A percentile compares a stretch with the other conserved stretches of the same genome.
phyloP scores from a whole-genome alignment of 2,329 filamentous ascomycete species.

The Hypoxylon sp. region DNA sequence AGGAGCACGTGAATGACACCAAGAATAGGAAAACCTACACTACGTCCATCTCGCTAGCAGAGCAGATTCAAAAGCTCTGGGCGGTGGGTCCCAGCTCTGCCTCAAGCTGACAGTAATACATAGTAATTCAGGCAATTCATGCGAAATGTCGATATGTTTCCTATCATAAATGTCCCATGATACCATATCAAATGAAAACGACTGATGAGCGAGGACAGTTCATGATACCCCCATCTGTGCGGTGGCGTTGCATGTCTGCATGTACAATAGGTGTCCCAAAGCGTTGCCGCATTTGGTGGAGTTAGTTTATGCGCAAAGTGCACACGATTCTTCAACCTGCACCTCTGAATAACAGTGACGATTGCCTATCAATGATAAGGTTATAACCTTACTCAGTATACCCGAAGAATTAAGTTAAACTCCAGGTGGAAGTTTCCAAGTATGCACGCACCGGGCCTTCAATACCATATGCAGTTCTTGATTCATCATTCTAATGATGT shows the following conservation, averaged over 20 bases:
- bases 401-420: conserved; percentile 14
- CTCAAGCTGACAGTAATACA: conserved; percentile 13
- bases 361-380: background rate
- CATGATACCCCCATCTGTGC: conserved; percentile 33
- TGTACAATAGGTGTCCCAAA: conserved; percentile 8
- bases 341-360: background rate
- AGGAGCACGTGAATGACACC: conserved; percentile 52
- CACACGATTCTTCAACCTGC: conserved; percentile 2
- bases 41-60: conserved; percentile 58
- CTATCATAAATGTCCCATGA: conserved; percentile 1
- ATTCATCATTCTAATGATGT: conserved; percentile 15
- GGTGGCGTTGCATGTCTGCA: conserved; percentile 31
- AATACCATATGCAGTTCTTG: conserved; percentile 12
- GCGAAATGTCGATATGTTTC: conserved; percentile 12
- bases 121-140: conserved; percentile 2
- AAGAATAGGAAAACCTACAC: conserved; percentile 54
- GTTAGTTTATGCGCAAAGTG: conserved; percentile 31
- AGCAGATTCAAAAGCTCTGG: conserved; percentile 56
- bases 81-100: conserved; percentile 20
- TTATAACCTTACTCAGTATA: background rate
- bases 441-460: conserved; percentile 14
- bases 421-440: conserved; percentile 3
- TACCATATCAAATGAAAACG: conserved; percentile 13
- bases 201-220: conserved; percentile 14
- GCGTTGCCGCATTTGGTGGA: conserved; percentile 15